Conservation (phyloP, 345 rosid genomes). For the Eucalyptus urophylla region DNA sequence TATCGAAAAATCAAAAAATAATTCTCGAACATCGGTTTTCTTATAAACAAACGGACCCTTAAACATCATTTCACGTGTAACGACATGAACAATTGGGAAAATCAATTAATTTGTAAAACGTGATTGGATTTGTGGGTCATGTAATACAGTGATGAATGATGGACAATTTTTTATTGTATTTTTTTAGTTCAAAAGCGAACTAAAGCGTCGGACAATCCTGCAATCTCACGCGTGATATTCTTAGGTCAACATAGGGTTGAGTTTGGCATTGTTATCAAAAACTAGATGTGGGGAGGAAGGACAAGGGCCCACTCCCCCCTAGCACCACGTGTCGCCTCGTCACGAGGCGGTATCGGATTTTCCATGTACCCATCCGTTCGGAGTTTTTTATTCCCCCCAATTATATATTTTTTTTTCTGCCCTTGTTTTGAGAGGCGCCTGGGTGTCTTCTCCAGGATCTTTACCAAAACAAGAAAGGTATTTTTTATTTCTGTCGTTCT, state of each 20-base stretch:
- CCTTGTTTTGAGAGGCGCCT: neutral
- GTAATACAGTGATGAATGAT: neutral
- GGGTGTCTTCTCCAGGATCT: neutral
- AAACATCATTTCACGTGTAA: neutral
- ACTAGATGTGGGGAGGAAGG: neutral
- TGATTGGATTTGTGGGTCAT: neutral
- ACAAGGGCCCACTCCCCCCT: neutral
- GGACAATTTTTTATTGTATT: neutral
- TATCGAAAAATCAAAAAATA: neutral
- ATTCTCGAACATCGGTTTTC: rapidly evolving
- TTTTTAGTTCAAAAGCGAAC: neutral
- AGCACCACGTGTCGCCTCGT: neutral
- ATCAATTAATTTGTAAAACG: neutral
- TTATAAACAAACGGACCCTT: neutral
- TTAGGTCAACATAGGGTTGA: neutral
- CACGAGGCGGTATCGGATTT: neutral
- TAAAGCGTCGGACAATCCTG: neutral
- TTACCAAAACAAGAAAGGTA: neutral
- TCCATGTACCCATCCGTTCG: neutral
- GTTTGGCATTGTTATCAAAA: neutral
- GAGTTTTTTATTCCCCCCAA: neutral
- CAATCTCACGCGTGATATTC: neutral
- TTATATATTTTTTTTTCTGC: neutral
- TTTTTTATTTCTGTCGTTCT: neutral
- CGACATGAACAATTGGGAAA: rapidly evolving